phyloP scores from a whole-genome alignment of 176 grass and related monocot genomes.

The Avena atlantica region DNA sequence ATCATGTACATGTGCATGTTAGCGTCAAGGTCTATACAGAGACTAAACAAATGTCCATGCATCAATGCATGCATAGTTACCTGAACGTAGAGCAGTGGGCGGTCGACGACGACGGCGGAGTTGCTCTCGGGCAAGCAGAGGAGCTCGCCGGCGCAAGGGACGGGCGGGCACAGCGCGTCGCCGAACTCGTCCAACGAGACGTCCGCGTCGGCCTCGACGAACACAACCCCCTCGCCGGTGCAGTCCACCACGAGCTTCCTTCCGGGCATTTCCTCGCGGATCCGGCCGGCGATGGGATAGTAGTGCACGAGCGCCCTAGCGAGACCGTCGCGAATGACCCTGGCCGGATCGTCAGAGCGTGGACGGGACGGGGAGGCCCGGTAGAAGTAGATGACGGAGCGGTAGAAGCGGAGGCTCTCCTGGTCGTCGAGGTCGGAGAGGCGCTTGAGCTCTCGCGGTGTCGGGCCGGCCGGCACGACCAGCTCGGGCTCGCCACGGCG shows the following conservation, averaged over 20 bases:
- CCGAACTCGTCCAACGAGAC: constrained; percentile 34
- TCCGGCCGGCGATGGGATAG: constrained; percentile 54
- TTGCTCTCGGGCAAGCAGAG: constrained; percentile 42
- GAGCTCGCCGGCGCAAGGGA: constrained; percentile 46
- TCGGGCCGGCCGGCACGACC: constrained; percentile 31
- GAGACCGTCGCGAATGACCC: constrained; percentile 33
- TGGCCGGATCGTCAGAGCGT: constrained; percentile 31
- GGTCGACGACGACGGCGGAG: constrained; percentile 19
- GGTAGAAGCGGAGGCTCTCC: constrained; percentile 47
- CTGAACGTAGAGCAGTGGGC: constrained; percentile 46
- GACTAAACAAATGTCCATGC: not conserved
- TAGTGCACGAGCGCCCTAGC: constrained; percentile 42
- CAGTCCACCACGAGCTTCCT: constrained; percentile 54
- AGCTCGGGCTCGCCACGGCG: constrained; percentile 34
- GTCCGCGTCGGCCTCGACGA: constrained; percentile 50
- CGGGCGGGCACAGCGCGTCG: constrained; percentile 25
- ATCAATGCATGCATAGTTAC: constrained; percentile 5
- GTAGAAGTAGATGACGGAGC: constrained; percentile 44
- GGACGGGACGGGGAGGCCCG: not conserved
- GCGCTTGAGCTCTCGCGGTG: constrained; percentile 41
- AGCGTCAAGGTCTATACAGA: no score
- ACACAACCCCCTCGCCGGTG: constrained; percentile 55
- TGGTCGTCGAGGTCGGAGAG: constrained; percentile 64
- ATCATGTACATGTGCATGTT: not conserved
- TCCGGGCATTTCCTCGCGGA: constrained; percentile 36